phyloP scores from a whole-genome alignment of 2,329 filamentous ascomycete genomes.

The Cladosporium sp. region DNA sequence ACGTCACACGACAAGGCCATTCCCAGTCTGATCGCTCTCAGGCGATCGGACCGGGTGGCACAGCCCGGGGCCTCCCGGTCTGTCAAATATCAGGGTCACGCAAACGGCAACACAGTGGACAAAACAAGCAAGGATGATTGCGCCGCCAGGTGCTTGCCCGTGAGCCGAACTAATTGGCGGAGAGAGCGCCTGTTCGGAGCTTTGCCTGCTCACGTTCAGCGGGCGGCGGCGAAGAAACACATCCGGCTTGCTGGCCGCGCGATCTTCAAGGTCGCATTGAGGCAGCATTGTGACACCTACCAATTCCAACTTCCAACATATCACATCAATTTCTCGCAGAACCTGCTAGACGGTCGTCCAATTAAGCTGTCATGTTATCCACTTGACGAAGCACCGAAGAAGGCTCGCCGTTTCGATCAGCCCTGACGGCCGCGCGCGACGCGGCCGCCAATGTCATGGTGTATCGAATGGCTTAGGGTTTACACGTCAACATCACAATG shows the following conservation, averaged over 20 bases:
- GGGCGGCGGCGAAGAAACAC: background rate
- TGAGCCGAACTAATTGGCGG: background rate
- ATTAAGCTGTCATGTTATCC: background rate
- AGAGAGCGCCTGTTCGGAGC: background rate
- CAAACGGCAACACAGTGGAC: background rate
- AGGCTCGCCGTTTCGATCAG: background rate
- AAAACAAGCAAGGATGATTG: background rate
- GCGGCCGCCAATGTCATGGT: too few relatives aligned
- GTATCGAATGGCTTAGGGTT: too few relatives aligned
- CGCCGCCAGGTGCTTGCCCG: background rate
- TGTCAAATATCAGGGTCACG: constrained; percentile 1
- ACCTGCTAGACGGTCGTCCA: background rate
- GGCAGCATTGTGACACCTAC: background rate
- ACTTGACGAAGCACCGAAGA: background rate
- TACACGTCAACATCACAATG: background rate
- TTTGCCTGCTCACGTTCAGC: background rate
- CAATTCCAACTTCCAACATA: background rate
- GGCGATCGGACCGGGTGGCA: background rate
- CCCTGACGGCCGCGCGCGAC: background rate
- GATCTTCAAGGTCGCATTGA: background rate
- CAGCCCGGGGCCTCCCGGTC: constrained; percentile 1
- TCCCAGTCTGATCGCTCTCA: background rate
- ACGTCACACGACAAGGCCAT: constrained; percentile 1
- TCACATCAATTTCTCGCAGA: background rate
- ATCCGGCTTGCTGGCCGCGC: background rate